Percentiles rank a stretch among this genome's conserved stretches.
Evolutionary conservation across 2,329 filamentous ascomycete genomes (phyloP).

Genomic region (Diaporthe humulicola): DNA sequence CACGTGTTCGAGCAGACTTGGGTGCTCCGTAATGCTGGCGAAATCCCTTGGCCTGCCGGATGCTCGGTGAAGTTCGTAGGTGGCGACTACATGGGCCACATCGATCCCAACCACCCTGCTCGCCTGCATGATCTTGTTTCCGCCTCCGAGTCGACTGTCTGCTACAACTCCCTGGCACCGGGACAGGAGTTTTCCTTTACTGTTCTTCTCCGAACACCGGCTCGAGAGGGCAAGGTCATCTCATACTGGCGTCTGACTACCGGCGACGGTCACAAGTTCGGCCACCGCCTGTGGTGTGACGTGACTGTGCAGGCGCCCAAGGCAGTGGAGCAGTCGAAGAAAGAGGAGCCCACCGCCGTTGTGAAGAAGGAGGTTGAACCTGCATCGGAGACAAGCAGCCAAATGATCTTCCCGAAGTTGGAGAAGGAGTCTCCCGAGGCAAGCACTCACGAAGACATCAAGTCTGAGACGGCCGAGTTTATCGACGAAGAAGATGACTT

Average conservation of each 20-base stretch:
- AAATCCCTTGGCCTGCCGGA: constrained; percentile 84
- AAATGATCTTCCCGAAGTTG: constrained; percentile 97
- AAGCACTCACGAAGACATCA: constrained; percentile 77
- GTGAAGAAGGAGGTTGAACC: constrained; percentile 33
- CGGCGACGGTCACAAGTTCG: constrained; percentile 84
- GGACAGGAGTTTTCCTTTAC: constrained; percentile 86
- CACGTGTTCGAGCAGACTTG: constrained; percentile 89
- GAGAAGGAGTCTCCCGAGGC: constrained; percentile 91
- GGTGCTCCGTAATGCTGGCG: constrained; percentile 89
- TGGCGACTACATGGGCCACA: constrained; percentile 95
- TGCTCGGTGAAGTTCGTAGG: constrained; percentile 93
- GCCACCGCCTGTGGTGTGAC: constrained; percentile 96
- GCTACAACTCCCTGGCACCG: constrained; percentile 76
- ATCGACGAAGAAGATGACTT: constrained; percentile 62
- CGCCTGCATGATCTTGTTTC: constrained; percentile 81
- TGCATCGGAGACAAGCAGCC: constrained; percentile 59
- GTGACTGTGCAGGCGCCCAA: constrained; percentile 73
- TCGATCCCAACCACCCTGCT: constrained; percentile 84
- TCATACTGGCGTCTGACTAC: constrained; percentile 97
- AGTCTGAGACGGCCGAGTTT: constrained; percentile 69
- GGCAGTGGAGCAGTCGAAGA: constrained; percentile 49
- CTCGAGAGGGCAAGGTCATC: constrained; percentile 82
- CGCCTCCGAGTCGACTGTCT: constrained; percentile 86
- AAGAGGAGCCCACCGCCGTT: constrained; percentile 55
- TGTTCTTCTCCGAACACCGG: constrained; percentile 85